Base-by-base conservation (phyloP, 805 yeast species). In the Saccharomyces cerevisiae region DNA sequence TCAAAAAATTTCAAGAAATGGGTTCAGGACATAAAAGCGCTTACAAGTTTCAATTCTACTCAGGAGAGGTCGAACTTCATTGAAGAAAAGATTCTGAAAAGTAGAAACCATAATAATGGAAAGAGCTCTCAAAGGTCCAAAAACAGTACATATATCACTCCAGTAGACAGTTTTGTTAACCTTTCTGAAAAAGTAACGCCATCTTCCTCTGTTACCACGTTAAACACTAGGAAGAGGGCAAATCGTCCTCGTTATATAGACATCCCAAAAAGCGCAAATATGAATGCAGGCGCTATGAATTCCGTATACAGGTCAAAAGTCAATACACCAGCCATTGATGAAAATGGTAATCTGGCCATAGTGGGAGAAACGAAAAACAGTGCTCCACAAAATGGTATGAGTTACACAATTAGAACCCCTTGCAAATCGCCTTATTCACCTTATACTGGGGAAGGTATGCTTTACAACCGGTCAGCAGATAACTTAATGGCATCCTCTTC, bases 21-120 rank as follows among this genome's bases (percentile, higher is more conserved):
- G 89, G 68, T 73, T 36, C 76, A 73, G 29, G 85, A 83, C 62
- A 67, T 84, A 47, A 69, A 72, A 30, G 83, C 81, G 56, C 69
- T 84, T 58, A 73, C 79, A 41, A 71, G 74, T 49, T 80, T 76
- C 58, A 73, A 74, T 21, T 67, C 69, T 53, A 79, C 80, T 46
- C 63, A 71, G 32, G 78, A 77, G 36, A 76, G 89, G 67, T 79
- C 81, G 56, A 71, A 70, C 50, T 75, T 69, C 63, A 78, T 72
- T 36, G 78, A 72, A 61, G 74, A 70, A 14, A 61, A 67, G 36
- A 61, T 67, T 5, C 28, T 62, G 36, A 66, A 64, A 49, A 59
- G 43, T 8, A 36, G 43, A 17, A 36, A 22, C 17, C 17, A 36
- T 36, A 47, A 13, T 54, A 57, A 31, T 49, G 48, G 24, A 26